phyloP scores from a whole-genome alignment of 768 basidiomycete species.

The Suillus placidus region DNA sequence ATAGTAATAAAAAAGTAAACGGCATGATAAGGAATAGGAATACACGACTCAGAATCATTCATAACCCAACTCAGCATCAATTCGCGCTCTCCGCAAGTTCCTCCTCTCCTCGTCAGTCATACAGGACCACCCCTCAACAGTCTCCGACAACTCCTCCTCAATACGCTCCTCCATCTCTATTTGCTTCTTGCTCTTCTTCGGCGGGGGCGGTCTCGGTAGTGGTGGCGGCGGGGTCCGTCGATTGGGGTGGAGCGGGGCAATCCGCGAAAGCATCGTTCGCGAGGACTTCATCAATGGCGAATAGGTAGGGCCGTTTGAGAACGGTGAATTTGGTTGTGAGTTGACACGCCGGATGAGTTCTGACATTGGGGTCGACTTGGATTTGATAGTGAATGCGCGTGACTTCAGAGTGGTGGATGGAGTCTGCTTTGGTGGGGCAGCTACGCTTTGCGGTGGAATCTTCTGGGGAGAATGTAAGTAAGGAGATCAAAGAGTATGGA shows the following conservation, averaged over 20 bases:
- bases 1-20: not conserved
- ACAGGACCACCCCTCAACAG: conserved; percentile 63
- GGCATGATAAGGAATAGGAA: not conserved
- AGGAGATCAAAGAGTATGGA: not conserved
- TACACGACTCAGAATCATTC: conserved; percentile 34
- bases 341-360: conserved; percentile 76
- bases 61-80: conserved; percentile 64
- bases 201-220: conserved; percentile 66
- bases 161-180: conserved; percentile 75
- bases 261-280: conserved; percentile 59
- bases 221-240: conserved; percentile 75
- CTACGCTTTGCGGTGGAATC: conserved; percentile 13
- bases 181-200: conserved; percentile 82
- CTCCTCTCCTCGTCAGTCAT: conserved; percentile 47
- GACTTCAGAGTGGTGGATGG: conserved; percentile 16
- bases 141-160: conserved; percentile 79
- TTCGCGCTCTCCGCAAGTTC: conserved; percentile 59
- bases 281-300: conserved; percentile 71
- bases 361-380: conserved; percentile 65
- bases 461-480: conserved; percentile 15
- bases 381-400: conserved; percentile 48
- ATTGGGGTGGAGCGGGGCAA: conserved; percentile 78
- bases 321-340: conserved; percentile 64
- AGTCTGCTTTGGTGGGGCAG: conserved; percentile 11
- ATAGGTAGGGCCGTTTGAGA: conserved; percentile 41